Base-by-base conservation (phyloP, 2,329 filamentous ascomycete genomes). In the Lecanicillium sp. region DNA sequence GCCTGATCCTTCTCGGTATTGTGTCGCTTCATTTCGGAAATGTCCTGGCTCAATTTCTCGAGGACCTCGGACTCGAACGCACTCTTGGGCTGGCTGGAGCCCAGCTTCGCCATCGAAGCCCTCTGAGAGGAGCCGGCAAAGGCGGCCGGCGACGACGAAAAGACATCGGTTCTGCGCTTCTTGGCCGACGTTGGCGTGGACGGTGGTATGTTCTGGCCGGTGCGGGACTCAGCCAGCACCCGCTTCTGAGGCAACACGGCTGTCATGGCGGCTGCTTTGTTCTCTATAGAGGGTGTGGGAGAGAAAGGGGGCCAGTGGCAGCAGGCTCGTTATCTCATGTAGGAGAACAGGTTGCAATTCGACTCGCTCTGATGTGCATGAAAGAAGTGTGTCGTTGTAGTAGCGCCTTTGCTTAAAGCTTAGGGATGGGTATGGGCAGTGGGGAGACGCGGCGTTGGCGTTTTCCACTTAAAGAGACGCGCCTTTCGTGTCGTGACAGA, bases 11-110 rank as follows among this genome's bases (percentile, higher is more conserved):
- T 94, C 57, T 98, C 92, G 3, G 85, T 74, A 61, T 94, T 97
- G 61, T 75, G 86, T 53, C 86, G 74, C 68, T 89, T 95, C 49
- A 94, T 70, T 15, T 82, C 84, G 17, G 77, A 82, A 45, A 97
- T 89, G 56, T 96, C 88, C 62, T 97, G 90, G 45, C 87, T 92
- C 62, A 98, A 77, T 68, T 94, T 95, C 71, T 96, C 90, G 45
- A 98, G 72, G 3, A 95, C 87, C 57, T 96, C 88, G 42, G 84
- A 82, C 62, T 97, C 92, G 58, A 98, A 98, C 40, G 84, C 77
- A 58, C 88, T 95, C 66, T 94, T 96, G 13, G 77, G 77, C 60
- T 89, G 87, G 50, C 76, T 89, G 2, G 84, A 90, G 46, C 76
- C 72, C 20, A 60, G 36, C 43, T 79, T 58, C 54, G 79, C 81